These are phyloP conservation scores for Agaricus subrufescens DNA, from an alignment of 768 basidiomycete genomes.

Conservation along the genomic window DNA sequence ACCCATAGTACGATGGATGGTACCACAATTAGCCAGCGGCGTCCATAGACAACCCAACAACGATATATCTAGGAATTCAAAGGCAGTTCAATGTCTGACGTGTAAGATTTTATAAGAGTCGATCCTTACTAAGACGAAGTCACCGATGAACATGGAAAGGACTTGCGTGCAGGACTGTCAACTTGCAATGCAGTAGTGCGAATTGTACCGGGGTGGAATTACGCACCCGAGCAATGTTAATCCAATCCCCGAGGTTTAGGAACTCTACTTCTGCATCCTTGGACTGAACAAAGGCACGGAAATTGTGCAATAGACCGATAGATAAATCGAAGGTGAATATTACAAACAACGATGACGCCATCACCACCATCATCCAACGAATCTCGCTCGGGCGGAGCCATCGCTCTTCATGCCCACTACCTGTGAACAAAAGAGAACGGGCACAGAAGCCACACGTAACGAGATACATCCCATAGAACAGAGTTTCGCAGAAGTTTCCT, in stretches of 20 bases:
- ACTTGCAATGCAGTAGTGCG: too few species aligned
- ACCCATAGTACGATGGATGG: neutral
- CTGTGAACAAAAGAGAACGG: neutral
- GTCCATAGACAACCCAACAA: slow-evolving; percentile 5
- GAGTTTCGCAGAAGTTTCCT: slow-evolving; percentile 9
- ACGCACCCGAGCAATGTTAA: slow-evolving; percentile 1
- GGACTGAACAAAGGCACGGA: neutral
- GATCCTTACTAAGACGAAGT: neutral
- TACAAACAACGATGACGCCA: neutral
- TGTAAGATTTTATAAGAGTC: too few species aligned
- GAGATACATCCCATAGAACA: slow-evolving; percentile 5
- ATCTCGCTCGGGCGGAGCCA: slow-evolving; percentile 2
- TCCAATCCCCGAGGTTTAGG: neutral
- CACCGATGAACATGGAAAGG: neutral
- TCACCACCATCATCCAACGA: neutral
- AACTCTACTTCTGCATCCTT: neutral
- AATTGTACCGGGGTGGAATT: too few species aligned
- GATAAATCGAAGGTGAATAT: neutral
- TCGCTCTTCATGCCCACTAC: neutral
- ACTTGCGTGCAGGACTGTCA: neutral
- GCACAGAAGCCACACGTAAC: neutral
- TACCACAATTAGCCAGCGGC: neutral
- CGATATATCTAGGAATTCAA: neutral
- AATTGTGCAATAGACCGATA: slow-evolving; percentile 4
- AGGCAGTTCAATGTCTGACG: too few species aligned